Conservation (phyloP, 495 filamentous ascomycete genomes). For the Neohortaea acidophila region DNA sequence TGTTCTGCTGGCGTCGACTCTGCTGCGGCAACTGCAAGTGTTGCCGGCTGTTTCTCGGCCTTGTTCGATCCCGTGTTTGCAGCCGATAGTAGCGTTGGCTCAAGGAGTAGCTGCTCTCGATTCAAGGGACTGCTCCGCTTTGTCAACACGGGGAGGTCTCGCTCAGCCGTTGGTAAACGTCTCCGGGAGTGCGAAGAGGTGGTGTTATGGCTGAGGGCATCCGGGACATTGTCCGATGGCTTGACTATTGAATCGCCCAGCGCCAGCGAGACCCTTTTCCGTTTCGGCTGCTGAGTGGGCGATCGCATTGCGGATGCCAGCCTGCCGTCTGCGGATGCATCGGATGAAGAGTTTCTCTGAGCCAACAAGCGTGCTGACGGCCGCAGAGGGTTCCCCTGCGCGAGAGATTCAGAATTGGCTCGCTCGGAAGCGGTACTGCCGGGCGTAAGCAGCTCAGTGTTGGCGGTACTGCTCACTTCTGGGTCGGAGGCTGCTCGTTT, state of each 20-base stretch:
- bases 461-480: too few species aligned
- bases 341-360: conserved; percentile 13
- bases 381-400: conserved; percentile 8
- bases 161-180: conserved; percentile 1
- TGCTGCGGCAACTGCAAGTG: not conserved
- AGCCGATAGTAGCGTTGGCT: not conserved
- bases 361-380: conserved; percentile 8
- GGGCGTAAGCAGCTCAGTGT: too few species aligned
- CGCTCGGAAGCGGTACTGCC: not conserved
- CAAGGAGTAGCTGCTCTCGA: too few species aligned
- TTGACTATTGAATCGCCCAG: conserved; percentile 15
- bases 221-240: conserved; percentile 14
- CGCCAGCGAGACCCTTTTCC: conserved; percentile 15
- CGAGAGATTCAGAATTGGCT: conserved; percentile 7
- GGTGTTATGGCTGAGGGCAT: not conserved
- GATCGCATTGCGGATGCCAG: conserved; percentile 16
- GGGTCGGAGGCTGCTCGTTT: conserved; percentile 11
- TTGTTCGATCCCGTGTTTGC: not conserved
- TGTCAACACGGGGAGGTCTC: not conserved
- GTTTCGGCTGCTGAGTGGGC: conserved; percentile 7
- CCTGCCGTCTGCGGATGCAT: conserved; percentile 15
- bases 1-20: not conserved
- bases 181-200: conserved; percentile 15
- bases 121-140: too few species aligned
- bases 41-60: not conserved